Base-by-base conservation (phyloP, 1,284 basidiomycete genomes). In the Boletellus deceptivus region DNA sequence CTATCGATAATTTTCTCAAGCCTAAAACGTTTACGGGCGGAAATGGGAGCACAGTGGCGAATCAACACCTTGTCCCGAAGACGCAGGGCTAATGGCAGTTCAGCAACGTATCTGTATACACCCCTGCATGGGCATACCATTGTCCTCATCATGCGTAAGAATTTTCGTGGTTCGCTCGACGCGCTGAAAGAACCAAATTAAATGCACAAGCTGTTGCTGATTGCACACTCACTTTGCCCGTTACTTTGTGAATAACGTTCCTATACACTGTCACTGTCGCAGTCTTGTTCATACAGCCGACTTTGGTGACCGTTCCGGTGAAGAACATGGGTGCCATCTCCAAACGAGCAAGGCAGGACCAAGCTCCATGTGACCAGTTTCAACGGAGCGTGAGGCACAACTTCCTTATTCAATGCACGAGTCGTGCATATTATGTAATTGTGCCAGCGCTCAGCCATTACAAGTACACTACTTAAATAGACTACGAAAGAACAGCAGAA, bases 221-320 rank as follows among this genome's bases (percentile, higher is more conserved):
- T 40, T 13, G 22, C 9, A 17, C 18, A 45, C 76, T 57, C 56
- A 89, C 88, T 77, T 91, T 91, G 59, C 83, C 80, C 8, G 88
- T 90, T 43, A 80, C 62, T 55, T 79, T 78, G 63, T 91, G 87
- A 22, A 80, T 69, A 37, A 84, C 73, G 72, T 75, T 82, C 51
- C 89, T 79, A 24, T 85, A 82, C 16, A 91, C 86, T 1, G 83
- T 83, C 38, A 91, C 87, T 0, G 89, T 91, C 16, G 79, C 89
- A 0, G 89, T 91, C 64, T 91, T 91, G 52, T 82, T 76, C 89
- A 91, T 91, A 60, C 75, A 80, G 13, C 89, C 88, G 17, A 79
- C 84, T 68, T 88, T 90, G 22, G 86, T 85, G 24, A 91, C 89
- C 36, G 83, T 62, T 9, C 89, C 89, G 22, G 75, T 75, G 50